Percentiles rank a stretch among this genome's conserved stretches.
phyloP scores from a whole-genome alignment of 2,329 filamentous ascomycete species.

The Neonectria hederae region DNA sequence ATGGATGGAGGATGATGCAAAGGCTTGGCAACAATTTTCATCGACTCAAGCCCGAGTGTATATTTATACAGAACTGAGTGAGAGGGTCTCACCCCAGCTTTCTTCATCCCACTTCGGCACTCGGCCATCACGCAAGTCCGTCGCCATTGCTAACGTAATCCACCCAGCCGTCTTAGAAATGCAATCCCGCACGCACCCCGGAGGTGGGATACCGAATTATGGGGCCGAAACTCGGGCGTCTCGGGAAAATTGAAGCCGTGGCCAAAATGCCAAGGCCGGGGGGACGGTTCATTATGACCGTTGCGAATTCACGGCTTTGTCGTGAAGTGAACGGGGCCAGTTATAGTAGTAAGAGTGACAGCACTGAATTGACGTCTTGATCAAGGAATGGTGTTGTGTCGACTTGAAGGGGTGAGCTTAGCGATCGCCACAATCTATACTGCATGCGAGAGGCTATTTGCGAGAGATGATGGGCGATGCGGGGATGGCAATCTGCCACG shows the following conservation, averaged over 20 bases:
- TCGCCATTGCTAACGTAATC: constrained; percentile 17
- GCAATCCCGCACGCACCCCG: constrained; percentile 2
- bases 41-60: not conserved
- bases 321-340: not conserved
- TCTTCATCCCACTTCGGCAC: not conserved
- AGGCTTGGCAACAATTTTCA: not conserved
- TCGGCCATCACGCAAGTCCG: constrained; percentile 1
- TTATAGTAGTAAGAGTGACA: too few species aligned
- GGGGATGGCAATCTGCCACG: too few species aligned
- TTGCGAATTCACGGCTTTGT: too few species aligned
- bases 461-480: too few species aligned
- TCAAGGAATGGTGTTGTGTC: too few species aligned
- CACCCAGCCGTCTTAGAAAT: constrained; percentile 12
- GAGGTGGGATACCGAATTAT: constrained; percentile 14
- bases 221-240: constrained; percentile 4
- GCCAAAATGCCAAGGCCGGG: not conserved
- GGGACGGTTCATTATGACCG: not conserved
- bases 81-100: not conserved
- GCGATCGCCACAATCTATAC: too few species aligned
- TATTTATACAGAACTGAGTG: not conserved
- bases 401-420: too few species aligned
- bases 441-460: too few species aligned
- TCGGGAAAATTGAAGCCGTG: not conserved
- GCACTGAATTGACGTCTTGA: too few species aligned
- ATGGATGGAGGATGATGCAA: not conserved